Base-by-base conservation (phyloP, 805 yeast species). In the Pichia insulana region DNA sequence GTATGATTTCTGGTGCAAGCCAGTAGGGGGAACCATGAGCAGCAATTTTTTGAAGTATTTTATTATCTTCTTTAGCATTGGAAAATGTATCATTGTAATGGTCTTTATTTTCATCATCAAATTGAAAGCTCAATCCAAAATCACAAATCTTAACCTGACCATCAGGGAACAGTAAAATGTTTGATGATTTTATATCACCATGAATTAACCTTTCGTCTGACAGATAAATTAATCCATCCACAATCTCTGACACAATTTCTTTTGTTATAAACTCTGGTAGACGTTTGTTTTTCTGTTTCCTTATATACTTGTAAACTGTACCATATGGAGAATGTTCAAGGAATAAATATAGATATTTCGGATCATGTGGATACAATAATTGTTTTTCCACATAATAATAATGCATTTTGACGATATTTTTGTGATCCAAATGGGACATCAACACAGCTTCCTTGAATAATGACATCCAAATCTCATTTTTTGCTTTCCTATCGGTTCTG, bases 1-100 rank as follows among this genome's bases (percentile, higher is more conserved):
- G 39, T 4, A 92, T 83, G 2, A 94, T 79, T 57, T 92, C 98
- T 0, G 98, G 98, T 0, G 98, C 97, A 96, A 92, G 89, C 97
- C 97, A 92, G 57, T 90, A 84, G 0, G 97, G 95, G 0, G 97
- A 87, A 2, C 98, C 98, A 13, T 72, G 75, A 8, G 76, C 78
- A 2, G 71, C 69, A 39, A 55, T 59, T 53, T 47, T 45, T 41
- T 49, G 44, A 43, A 56, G 48, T 58, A 62, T 13, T 60, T 55
- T 48, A 64, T 72, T 52, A 50, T 64, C 28, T 55, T 50, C 34
- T 54, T 35, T 39, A 11, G 10, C 7, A 12, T 11, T 43, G 51
- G 2, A 70, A 70, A 35, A 67, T 28, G 31, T 68, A 5, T 39
- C 40, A 17, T 43, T 28, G 20, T 30, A 34, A 34, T 42, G 41